phyloP scores from a whole-genome alignment of 2,329 filamentous ascomycete species.

The Furcasterigmium furcatum region DNA sequence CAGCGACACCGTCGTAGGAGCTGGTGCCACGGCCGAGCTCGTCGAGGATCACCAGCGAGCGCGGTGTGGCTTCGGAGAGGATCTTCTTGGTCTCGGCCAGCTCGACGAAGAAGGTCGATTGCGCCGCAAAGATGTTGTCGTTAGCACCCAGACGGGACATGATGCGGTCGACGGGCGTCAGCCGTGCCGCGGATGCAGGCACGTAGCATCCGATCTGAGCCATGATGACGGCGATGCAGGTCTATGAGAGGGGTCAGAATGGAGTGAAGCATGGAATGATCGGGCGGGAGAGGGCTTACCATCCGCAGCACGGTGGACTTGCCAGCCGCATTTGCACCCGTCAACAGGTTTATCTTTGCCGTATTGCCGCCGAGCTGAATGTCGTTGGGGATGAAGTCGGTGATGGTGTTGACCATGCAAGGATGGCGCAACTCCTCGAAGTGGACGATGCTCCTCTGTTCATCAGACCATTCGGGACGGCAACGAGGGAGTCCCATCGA shows the following conservation, averaged over 20 bases:
- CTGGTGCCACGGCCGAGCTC: slow-evolving; percentile 93
- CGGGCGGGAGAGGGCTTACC: slow-evolving; percentile 47
- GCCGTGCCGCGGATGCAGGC: slow-evolving; percentile 73
- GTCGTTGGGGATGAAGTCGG: slow-evolving; percentile 96
- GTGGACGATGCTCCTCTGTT: slow-evolving; percentile 82
- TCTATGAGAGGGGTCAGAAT: slow-evolving; percentile 43
- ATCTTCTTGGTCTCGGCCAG: slow-evolving; percentile 98
- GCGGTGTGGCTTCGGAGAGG: slow-evolving; percentile 85
- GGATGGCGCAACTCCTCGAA: slow-evolving; percentile 92
- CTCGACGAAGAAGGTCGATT: slow-evolving; percentile 98
- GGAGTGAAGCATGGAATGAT: no score
- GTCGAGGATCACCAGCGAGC: slow-evolving; percentile 93
- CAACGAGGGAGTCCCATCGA: slow-evolving; percentile 84
- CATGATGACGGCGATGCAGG: slow-evolving; percentile 94
- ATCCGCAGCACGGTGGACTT: slow-evolving; percentile 96
- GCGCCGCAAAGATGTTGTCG: slow-evolving; percentile 97
- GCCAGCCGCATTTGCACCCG: slow-evolving; percentile 93
- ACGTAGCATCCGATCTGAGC: slow-evolving; percentile 94
- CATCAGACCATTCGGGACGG: slow-evolving; percentile 81
- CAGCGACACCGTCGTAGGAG: slow-evolving; percentile 93
- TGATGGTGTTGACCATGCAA: slow-evolving; percentile 85
- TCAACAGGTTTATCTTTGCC: slow-evolving; percentile 85
- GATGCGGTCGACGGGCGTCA: slow-evolving; percentile 93
- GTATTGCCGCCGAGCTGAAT: slow-evolving; percentile 78
- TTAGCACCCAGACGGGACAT: slow-evolving; percentile 98